phyloP scores from a whole-genome alignment of 2,329 filamentous ascomycete species.

The Gnomoniopsis sp. region DNA sequence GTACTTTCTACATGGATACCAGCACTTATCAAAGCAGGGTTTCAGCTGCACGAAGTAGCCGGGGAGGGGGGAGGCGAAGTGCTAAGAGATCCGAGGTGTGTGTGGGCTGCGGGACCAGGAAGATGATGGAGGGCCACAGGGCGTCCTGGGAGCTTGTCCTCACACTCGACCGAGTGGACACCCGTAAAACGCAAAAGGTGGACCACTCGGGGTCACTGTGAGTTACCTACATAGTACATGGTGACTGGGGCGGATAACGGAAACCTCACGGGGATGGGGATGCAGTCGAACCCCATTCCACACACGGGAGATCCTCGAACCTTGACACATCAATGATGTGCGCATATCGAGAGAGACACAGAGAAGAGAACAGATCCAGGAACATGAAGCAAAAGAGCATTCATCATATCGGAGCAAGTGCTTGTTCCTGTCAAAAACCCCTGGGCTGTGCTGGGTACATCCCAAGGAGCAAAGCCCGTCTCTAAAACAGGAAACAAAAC shows the following conservation, averaged over 20 bases:
- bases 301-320: neutral
- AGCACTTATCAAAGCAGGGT: slow-evolving; percentile 18
- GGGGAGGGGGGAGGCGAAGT: slow-evolving; percentile 17
- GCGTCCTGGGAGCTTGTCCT: neutral
- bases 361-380: neutral
- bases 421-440: neutral
- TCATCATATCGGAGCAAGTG: neutral
- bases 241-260: neutral
- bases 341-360: neutral
- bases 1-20: slow-evolving; percentile 10
- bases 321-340: neutral
- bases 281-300: neutral
- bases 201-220: neutral
- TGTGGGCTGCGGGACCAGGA: slow-evolving; percentile 16
- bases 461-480: neutral
- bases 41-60: slow-evolving; percentile 7
- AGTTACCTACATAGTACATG: no score
- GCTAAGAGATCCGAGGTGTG: slow-evolving; percentile 19
- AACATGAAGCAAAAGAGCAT: neutral
- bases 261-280: neutral
- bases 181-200: slow-evolving; percentile 1
- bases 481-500: neutral
- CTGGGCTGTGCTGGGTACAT: neutral
- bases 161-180: slow-evolving; percentile 14
- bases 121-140: slow-evolving; percentile 16